Evolutionary conservation across 176 grass and related monocot species (phyloP).

Genomic region (Avena eriantha): DNA sequence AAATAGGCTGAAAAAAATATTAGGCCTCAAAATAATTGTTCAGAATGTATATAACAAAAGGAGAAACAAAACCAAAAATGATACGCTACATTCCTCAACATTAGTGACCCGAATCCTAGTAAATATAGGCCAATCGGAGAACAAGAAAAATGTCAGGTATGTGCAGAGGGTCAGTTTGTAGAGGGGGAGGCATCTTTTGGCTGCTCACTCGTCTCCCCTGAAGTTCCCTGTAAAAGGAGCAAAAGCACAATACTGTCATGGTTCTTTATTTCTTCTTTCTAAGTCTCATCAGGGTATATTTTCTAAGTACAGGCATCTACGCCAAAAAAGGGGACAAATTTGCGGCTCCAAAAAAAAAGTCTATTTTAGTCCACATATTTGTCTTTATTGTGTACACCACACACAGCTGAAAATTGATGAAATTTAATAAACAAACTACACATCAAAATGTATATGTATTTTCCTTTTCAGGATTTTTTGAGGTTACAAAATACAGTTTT

Average conservation of each 20-base stretch:
- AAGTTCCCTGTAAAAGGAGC: conserved; percentile 44
- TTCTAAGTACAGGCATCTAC: background rate
- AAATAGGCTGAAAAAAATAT: conserved; percentile 44
- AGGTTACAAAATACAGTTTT: background rate
- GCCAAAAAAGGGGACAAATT: background rate
- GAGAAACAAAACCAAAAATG: conserved; percentile 37
- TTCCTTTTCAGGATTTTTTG: background rate
- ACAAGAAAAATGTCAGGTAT: conserved; percentile 50
- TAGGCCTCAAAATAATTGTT: conserved; percentile 44
- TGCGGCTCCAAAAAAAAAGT: background rate
- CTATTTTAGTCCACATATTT: background rate
- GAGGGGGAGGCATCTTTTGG: conserved; percentile 12
- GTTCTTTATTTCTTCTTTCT: background rate
- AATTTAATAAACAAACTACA: background rate
- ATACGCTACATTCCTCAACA: conserved; percentile 60
- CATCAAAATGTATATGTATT: background rate
- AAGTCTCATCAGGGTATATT: background rate
- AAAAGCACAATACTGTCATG: background rate
- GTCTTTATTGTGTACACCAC: background rate
- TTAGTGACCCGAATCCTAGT: conserved; percentile 39
- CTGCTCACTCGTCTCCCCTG: conserved; percentile 34
- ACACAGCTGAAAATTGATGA: background rate
- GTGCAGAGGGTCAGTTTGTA: conserved; percentile 50
- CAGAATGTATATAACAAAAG: conserved; percentile 47
- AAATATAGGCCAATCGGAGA: conserved; percentile 36